Percentiles rank a stretch among this genome's conserved stretches.
Evolutionary conservation across 345 rosid species (phyloP).

Genomic region (Anastatica hierochuntica): DNA sequence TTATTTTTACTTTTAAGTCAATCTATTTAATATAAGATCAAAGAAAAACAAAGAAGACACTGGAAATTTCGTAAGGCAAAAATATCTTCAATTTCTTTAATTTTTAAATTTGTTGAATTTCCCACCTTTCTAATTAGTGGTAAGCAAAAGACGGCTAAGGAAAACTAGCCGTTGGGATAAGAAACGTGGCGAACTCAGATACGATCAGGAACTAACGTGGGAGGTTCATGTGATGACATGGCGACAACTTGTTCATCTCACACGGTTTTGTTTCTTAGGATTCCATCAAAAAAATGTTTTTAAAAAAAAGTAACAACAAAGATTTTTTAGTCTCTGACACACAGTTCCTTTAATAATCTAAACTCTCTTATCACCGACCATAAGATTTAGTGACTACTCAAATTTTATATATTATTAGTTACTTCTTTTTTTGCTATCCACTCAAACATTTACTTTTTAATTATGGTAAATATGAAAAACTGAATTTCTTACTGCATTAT

Average conservation of each 20-base stretch:
- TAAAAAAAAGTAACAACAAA: too few relatives aligned
- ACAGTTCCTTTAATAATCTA: too few relatives aligned
- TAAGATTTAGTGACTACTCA: too few relatives aligned
- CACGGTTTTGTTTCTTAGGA: constrained; percentile 10
- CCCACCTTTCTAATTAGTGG: neutral
- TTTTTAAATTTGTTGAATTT: constrained; percentile 2
- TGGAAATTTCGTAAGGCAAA: constrained; percentile 11
- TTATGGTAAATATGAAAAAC: too few relatives aligned
- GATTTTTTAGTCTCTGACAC: too few relatives aligned
- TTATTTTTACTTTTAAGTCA: neutral
- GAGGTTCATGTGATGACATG: constrained; percentile 31
- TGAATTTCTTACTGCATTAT: too few relatives aligned
- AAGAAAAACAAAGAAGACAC: constrained; percentile 9
- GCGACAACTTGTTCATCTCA: constrained; percentile 28
- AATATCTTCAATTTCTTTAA: constrained; percentile 7
- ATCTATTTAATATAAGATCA: too few relatives aligned
- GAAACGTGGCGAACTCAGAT: constrained; percentile 34
- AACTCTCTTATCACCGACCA: too few relatives aligned
- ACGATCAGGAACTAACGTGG: constrained; percentile 12
- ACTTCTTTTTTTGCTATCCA: too few relatives aligned
- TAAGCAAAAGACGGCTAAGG: constrained; percentile 15
- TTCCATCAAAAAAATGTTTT: too few relatives aligned
- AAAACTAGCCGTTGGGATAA: constrained; percentile 28
- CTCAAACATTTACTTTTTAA: neutral
- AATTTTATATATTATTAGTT: too few relatives aligned